These are phyloP conservation scores for Botryotinia convoluta DNA, from an alignment of 2,329 filamentous ascomycete genomes.

Conservation along the genomic window DNA sequence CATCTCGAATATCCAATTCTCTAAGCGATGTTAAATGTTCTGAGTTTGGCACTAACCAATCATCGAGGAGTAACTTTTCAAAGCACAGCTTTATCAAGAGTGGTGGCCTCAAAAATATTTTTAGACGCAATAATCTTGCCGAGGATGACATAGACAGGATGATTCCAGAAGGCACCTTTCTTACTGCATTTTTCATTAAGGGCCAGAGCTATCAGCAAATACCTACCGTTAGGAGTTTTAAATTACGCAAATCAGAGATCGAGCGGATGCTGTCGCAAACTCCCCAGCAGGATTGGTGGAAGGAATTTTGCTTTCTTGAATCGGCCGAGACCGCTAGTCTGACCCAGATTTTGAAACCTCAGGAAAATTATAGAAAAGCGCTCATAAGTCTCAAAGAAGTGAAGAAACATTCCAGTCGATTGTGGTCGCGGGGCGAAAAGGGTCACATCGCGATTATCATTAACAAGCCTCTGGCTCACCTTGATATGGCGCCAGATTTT, in stretches of 20 bases:
- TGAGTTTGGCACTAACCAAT: background rate
- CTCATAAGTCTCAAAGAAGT: background rate
- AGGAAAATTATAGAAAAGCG: background rate
- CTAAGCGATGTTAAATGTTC: background rate
- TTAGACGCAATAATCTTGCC: background rate
- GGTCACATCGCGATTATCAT: background rate
- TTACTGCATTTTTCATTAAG: background rate
- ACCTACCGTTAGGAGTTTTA: background rate
- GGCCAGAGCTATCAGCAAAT: background rate
- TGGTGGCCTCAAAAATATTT: background rate
- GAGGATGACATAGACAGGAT: background rate
- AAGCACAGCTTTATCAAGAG: background rate
- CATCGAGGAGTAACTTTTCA: background rate
- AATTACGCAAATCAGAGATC: background rate
- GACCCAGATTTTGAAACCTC: background rate
- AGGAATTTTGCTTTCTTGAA: slow-evolving; percentile 4
- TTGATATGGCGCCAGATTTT: background rate
- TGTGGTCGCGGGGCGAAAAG: background rate
- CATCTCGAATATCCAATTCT: no score
- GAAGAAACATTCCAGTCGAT: background rate
- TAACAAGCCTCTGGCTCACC: background rate
- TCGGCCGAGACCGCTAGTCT: background rate
- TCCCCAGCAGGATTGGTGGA: background rate
- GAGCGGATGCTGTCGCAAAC: background rate
- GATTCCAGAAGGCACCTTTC: background rate